A percentile compares a stretch with the other conserved stretches of the same genome.
phyloP scores from a whole-genome alignment of 768 basidiomycete species.

The Dacryopinax spathularia region DNA sequence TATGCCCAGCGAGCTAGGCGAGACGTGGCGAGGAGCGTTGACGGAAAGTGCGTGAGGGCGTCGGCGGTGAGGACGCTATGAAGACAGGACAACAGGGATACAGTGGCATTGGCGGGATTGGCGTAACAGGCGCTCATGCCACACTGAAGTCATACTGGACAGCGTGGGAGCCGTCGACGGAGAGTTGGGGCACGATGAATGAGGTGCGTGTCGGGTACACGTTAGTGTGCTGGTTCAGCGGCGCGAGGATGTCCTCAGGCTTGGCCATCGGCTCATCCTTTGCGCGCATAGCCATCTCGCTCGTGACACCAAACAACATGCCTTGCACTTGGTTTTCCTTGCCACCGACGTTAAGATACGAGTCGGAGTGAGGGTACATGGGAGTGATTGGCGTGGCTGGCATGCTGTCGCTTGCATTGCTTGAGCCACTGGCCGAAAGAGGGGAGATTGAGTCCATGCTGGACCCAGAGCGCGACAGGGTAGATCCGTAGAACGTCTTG shows the following conservation, averaged over 20 bases:
- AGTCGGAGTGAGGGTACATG: not conserved
- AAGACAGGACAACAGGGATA: not conserved
- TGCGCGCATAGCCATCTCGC: not conserved
- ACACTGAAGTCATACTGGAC: constrained; percentile 4
- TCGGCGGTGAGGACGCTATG: not conserved
- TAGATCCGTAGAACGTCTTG: not conserved
- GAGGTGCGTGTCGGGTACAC: not conserved
- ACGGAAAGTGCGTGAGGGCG: not conserved
- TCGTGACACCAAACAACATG: not conserved
- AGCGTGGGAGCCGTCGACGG: not conserved
- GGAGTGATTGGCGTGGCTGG: constrained; percentile 1
- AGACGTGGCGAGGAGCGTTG: not conserved
- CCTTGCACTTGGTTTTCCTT: not conserved
- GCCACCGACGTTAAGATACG: not conserved
- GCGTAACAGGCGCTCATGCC: not conserved
- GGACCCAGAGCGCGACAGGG: not conserved
- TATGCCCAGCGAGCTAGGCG: not conserved
- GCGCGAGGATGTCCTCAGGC: not conserved
- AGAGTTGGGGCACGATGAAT: not conserved
- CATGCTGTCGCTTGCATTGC: constrained; percentile 1
- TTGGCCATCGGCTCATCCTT: not conserved
- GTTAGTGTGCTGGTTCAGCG: not conserved
- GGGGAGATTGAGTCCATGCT: constrained; percentile 1
- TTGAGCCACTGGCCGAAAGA: not conserved
- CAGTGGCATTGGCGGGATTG: not conserved